These are phyloP conservation scores for Phytopythium boreale DNA, from an alignment of 352 stramenopile genomes.

Conservation along the genomic window DNA sequence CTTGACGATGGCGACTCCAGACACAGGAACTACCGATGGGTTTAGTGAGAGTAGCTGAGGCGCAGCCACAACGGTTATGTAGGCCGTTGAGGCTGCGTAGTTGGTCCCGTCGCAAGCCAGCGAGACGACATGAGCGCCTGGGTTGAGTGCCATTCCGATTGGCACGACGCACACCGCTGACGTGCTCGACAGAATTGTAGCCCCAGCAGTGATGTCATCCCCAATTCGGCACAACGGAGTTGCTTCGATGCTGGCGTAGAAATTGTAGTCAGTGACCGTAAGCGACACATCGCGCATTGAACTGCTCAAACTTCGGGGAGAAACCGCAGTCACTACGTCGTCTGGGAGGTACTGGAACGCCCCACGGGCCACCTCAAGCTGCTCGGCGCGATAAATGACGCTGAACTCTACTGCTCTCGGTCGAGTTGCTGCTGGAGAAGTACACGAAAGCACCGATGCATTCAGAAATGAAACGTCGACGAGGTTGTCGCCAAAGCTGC, in stretches of 20 bases:
- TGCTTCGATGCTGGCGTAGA: conserved; percentile 10
- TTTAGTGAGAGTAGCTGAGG: conserved; percentile 21
- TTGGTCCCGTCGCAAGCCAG: conserved; percentile 40
- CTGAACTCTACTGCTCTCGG: conserved; percentile 16
- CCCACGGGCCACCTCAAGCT: background rate
- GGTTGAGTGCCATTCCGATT: conserved; percentile 4
- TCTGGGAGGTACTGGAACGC: conserved; percentile 23
- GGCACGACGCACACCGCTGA: background rate
- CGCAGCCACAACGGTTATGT: conserved; percentile 13
- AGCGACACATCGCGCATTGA: conserved; percentile 1
- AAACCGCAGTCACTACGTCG: conserved; percentile 25
- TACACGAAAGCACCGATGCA: conserved; percentile 15
- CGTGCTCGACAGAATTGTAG: conserved; percentile 4
- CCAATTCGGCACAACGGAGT: conserved; percentile 28
- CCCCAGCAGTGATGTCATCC: conserved; percentile 5
- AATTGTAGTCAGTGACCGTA: conserved; percentile 23
- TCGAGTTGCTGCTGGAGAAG: conserved; percentile 12
- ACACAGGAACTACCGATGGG: conserved; percentile 15
- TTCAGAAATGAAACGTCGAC: conserved; percentile 10
- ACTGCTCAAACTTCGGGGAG: conserved; percentile 9
- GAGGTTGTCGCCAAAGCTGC: conserved; percentile 20
- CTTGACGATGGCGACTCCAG: conserved; percentile 17
- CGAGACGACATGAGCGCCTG: conserved; percentile 23
- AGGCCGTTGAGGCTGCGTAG: conserved; percentile 15
- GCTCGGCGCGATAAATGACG: conserved; percentile 15